Conservation (phyloP, 163 green algal genomes). For the Scenedesmus sp. region DNA sequence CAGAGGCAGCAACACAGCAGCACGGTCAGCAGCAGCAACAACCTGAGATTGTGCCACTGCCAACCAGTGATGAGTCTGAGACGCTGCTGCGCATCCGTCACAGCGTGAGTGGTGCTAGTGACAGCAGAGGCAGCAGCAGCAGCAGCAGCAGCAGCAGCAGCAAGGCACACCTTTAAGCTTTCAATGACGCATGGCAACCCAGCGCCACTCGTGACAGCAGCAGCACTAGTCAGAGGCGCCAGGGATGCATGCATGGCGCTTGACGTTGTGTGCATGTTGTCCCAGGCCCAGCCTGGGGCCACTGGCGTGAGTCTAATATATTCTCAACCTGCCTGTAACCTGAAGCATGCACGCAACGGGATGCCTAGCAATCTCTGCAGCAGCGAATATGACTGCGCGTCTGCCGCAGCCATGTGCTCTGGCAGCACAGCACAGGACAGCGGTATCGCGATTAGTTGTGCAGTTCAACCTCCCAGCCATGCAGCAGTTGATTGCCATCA, state of each 20-base stretch:
- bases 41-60: slow-evolving; percentile 65
- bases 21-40: background rate
- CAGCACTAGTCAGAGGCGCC: background rate
- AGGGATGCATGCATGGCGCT: background rate
- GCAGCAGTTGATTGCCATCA: too few relatives aligned
- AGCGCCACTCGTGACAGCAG: background rate
- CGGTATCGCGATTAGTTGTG: too few relatives aligned
- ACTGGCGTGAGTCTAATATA: background rate
- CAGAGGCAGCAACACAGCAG: slow-evolving; percentile 15
- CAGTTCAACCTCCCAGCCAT: too few relatives aligned
- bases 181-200: background rate
- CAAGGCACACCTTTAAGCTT: background rate
- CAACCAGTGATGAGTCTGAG: slow-evolving; percentile 89
- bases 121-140: background rate
- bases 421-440: too few relatives aligned
- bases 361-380: background rate
- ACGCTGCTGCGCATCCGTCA: slow-evolving; percentile 93
- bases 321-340: too few relatives aligned
- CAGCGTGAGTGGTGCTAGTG: slow-evolving; percentile 76
- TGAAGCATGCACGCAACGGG: too few relatives aligned
- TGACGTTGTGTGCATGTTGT: background rate
- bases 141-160: background rate
- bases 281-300: background rate
- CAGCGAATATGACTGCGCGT: background rate
- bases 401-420: too few relatives aligned